A percentile compares a stretch with the other conserved stretches of the same genome.
Evolutionary conservation across 768 basidiomycete genomes (phyloP).

Genomic region (Leccinum rimulosum): DNA sequence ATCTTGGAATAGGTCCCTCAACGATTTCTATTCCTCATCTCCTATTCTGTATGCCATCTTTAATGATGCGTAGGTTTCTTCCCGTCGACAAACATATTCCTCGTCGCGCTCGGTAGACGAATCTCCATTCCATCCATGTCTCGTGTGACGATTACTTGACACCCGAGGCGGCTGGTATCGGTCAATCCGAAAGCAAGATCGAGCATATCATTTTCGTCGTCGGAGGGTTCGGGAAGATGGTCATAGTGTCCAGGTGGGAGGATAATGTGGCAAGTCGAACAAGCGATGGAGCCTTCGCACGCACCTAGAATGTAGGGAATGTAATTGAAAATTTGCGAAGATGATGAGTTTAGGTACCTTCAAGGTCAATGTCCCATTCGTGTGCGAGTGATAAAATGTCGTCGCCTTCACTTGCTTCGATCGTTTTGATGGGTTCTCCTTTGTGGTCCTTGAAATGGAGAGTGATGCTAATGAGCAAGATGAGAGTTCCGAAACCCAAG

Average conservation of each 20-base stretch:
- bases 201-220: constrained; percentile 98
- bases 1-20: neutral
- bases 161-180: constrained; percentile 84
- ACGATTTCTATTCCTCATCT: neutral
- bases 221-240: constrained; percentile 85
- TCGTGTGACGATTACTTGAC: constrained; percentile 73
- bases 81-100: constrained; percentile 97
- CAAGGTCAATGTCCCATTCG: constrained; percentile 93
- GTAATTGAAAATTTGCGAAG: neutral
- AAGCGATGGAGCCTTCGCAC: constrained; percentile 95
- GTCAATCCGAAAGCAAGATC: constrained; percentile 97
- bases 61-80: constrained; percentile 54
- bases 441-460: constrained; percentile 89
- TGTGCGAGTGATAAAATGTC: constrained; percentile 89
- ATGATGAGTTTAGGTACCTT: constrained; percentile 55
- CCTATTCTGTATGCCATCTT: neutral
- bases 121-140: constrained; percentile 84
- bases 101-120: constrained; percentile 85
- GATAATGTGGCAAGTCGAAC: constrained; percentile 97
- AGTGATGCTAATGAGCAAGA: constrained; percentile 59
- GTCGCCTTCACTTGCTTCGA: constrained; percentile 93
- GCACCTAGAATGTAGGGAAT: constrained; percentile 57
- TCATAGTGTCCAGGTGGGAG: constrained; percentile 64
- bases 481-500: neutral
- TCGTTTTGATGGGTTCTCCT: constrained; percentile 77